These are phyloP conservation scores for Coemansia sp. DNA, from an alignment of 192 early-diverging fungal species.

Conservation along the genomic window DNA sequence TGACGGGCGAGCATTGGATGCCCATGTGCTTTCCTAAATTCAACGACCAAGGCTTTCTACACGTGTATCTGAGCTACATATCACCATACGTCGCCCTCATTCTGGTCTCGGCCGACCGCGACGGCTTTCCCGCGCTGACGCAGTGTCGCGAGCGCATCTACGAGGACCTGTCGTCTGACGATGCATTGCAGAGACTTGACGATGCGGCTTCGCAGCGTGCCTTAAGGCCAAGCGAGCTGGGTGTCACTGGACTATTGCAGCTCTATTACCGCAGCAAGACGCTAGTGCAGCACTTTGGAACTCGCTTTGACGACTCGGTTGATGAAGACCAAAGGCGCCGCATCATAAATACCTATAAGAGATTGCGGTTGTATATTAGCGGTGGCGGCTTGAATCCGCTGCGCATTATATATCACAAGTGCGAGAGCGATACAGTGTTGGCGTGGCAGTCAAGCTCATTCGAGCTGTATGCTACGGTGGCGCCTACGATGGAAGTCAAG, in stretches of 20 bases:
- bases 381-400: conserved; percentile 32
- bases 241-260: conserved; percentile 28
- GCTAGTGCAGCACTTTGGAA: conserved; percentile 50
- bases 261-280: conserved; percentile 51
- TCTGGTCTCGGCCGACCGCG: conserved; percentile 76
- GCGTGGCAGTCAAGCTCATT: conserved; percentile 65
- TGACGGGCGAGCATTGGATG: conserved; percentile 87
- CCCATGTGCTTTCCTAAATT: conserved; percentile 94
- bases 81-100: conserved; percentile 72
- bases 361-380: conserved; percentile 51
- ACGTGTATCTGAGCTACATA: conserved; percentile 86
- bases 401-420: conserved; percentile 35
- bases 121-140: conserved; percentile 81
- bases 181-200: conserved; percentile 47
- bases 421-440: conserved; percentile 26
- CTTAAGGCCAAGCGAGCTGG: conserved; percentile 48
- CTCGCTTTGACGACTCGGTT: conserved; percentile 36
- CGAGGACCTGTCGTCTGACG: conserved; percentile 40
- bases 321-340: conserved; percentile 32
- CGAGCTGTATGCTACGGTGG: conserved; percentile 74
- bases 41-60: conserved; percentile 84
- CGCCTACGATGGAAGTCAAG: conserved; percentile 63
- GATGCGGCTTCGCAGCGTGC: conserved; percentile 59
- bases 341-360: conserved; percentile 63
- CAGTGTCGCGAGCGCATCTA: conserved; percentile 67